Conservation (phyloP, 225 moss, liverwort and hornwort species). For the Climacium dendroides region DNA sequence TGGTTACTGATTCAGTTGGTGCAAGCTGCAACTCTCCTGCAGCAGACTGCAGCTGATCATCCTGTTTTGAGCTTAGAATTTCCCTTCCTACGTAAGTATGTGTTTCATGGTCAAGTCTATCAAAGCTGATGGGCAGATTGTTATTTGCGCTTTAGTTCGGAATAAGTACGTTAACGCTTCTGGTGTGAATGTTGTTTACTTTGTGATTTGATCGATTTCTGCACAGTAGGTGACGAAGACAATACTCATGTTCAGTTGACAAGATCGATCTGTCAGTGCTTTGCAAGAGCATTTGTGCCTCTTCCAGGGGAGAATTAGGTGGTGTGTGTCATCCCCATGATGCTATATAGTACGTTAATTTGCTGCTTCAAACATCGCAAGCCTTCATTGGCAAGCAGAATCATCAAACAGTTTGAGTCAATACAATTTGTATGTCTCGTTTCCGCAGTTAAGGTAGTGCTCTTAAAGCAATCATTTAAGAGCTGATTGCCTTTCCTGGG, state of each 20-base stretch:
- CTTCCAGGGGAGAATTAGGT: not conserved
- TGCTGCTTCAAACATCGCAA: not conserved
- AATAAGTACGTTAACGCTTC: not conserved
- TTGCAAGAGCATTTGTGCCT: not conserved
- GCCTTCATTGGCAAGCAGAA: not conserved
- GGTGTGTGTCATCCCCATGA: not conserved
- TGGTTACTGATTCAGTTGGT: not conserved
- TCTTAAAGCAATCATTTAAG: too few species aligned
- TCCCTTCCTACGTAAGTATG: not conserved
- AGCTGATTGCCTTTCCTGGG: too few species aligned
- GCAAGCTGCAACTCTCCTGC: not conserved
- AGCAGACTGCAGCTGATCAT: not conserved
- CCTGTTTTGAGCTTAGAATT: not conserved
- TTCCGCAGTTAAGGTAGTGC: too few species aligned
- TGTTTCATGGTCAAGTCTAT: not conserved
- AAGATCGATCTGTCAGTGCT: not conserved
- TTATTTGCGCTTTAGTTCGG: not conserved
- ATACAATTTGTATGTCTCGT: not conserved
- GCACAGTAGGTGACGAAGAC: not conserved
- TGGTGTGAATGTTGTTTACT: not conserved
- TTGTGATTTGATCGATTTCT: not conserved
- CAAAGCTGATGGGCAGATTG: not conserved
- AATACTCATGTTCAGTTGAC: conserved; percentile 4
- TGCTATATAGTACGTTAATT: not conserved
- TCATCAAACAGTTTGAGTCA: not conserved